A percentile compares a stretch with the other conserved stretches of the same genome.
Evolutionary conservation across 2,329 filamentous ascomycete species (phyloP).

Genomic region (Pseudocercospora eumusae): DNA sequence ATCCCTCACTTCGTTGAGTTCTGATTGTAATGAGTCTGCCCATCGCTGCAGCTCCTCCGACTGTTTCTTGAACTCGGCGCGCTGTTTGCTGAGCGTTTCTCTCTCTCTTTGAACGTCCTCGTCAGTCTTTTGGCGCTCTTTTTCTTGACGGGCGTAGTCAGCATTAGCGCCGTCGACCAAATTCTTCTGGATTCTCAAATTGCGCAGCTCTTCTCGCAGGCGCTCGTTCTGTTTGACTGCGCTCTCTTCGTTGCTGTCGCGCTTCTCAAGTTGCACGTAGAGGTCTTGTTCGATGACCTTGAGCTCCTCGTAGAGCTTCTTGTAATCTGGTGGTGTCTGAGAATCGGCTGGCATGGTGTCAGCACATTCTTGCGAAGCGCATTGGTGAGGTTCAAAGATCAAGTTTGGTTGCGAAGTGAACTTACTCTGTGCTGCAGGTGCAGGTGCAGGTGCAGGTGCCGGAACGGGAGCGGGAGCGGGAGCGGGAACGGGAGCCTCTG

Average conservation of each 20-base stretch:
- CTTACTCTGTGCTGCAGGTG: neutral
- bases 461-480: no score
- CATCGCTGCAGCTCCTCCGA: neutral
- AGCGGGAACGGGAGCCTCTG: neutral
- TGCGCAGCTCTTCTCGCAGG: neutral
- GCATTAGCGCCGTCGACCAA: neutral
- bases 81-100: neutral
- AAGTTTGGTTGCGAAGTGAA: neutral
- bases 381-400: neutral
- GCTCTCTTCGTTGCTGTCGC: neutral
- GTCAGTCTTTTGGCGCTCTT: neutral
- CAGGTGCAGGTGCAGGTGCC: neutral
- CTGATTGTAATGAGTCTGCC: neutral
- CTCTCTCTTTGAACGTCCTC: neutral
- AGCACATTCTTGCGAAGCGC: slow-evolving; percentile 4
- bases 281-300: neutral
- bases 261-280: neutral
- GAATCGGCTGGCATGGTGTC: neutral
- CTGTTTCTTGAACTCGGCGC: neutral
- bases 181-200: neutral
- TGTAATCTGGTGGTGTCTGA: neutral
- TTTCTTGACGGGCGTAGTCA: neutral
- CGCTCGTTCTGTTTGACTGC: neutral
- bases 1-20: slow-evolving; percentile 2
- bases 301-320: neutral